Evolutionary conservation across 192 early-diverging fungal genomes (phyloP), one percentile per base, ranked within the genome.

Genomic region (Chytriomyces sp.): DNA sequence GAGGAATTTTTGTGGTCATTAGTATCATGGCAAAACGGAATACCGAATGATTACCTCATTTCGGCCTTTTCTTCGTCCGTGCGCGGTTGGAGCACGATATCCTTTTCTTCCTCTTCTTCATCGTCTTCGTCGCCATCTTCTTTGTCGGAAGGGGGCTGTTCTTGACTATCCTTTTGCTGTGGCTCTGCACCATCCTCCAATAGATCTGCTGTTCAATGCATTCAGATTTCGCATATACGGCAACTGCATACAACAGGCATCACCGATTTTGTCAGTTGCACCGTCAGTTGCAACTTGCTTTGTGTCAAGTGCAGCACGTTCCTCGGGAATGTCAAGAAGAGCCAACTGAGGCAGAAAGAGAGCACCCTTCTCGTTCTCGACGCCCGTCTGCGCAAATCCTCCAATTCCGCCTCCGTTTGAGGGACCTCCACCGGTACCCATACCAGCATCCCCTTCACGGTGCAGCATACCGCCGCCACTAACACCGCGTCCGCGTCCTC

Each of bases 31-130:
- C n/a, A n/a, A n/a, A n/a, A n/a, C 31, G 61, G 31, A 33, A n/a
- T 28, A 19, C 19, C 61, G 38, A 19, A 17, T 3, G n/a, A 63
- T n/a, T 30, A 66, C 64, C 33, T 65, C 73, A 74, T 74, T 1
- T 53, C 63, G 12, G 31, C 63, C 56, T 52, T 36, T 38, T 74
- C 73, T 39, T 65, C 25, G 19, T 64, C 73, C 12, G 63, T 62
- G 38, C 49, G 32, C 0, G 62, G 73, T 22, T 66, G 26, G 31
- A 74, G 55, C 14, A 66, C 22, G 14, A 74, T 41, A 19, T 66
- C 62, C 22, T 67, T 74, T 10, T 63, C 62, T 30, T 59, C 41
- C 25, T 73, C 72, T 1, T 64, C 60, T 5, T 74, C 52, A 38
- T 54, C 73, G 38, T 62, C 53, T 3, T 49, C 62, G 53, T 77